phyloP scores from a whole-genome alignment of 305 asterid genomes.

The Coffea humblotiana region DNA sequence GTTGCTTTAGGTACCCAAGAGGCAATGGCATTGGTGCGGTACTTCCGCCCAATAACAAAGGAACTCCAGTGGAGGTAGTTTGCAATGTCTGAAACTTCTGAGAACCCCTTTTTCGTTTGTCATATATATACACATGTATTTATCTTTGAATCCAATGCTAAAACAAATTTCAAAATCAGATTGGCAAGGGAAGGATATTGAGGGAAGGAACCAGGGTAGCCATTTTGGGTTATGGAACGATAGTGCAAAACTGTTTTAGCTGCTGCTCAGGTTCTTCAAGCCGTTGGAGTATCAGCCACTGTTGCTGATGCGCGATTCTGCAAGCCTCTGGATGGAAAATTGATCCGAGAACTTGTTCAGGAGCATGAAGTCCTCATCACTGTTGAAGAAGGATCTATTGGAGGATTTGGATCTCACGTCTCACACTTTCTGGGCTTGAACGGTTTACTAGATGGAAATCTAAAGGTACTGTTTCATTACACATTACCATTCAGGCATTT shows the following conservation, averaged over 20 bases:
- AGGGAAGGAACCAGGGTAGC: conserved; percentile 58
- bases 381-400: conserved; percentile 69
- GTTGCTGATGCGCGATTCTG: conserved; percentile 76
- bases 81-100: background rate
- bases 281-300: conserved; percentile 35
- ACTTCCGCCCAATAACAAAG: conserved; percentile 56
- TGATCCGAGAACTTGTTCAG: conserved; percentile 41
- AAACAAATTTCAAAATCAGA: conserved; percentile 23
- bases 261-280: conserved; percentile 48
- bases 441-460: conserved; percentile 54
- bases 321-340: conserved; percentile 62
- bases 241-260: conserved; percentile 55
- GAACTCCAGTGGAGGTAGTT: conserved; percentile 56
- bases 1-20: conserved; percentile 64
- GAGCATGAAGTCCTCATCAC: conserved; percentile 61
- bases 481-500: no score
- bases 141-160: background rate
- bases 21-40: conserved; percentile 64
- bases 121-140: background rate
- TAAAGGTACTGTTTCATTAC: conserved; percentile 40
- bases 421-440: conserved; percentile 55
- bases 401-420: conserved; percentile 68
- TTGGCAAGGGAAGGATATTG: conserved; percentile 60
- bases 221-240: conserved; percentile 59
- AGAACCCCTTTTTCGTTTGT: background rate